phyloP scores from a whole-genome alignment of 1,284 basidiomycete genomes.

The Schizophyllum amplum region DNA sequence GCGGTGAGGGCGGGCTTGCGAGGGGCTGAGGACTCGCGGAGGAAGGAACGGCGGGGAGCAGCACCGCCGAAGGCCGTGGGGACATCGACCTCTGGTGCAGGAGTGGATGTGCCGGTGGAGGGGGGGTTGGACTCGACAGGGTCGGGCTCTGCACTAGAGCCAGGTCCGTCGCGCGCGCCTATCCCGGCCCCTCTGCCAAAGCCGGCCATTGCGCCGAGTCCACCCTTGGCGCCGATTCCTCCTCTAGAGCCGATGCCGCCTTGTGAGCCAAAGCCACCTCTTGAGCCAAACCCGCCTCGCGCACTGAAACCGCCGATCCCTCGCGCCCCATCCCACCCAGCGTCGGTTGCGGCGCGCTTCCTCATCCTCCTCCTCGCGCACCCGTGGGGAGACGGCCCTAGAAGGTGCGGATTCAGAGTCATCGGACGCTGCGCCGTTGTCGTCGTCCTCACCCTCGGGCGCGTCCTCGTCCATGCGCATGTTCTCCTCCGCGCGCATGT shows the following conservation, averaged over 20 bases:
- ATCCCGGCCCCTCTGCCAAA: slow-evolving; percentile 4
- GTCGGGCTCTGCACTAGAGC: not conserved
- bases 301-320: slow-evolving; percentile 19
- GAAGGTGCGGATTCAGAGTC: slow-evolving; percentile 31
- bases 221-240: slow-evolving; percentile 17
- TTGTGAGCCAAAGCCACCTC: slow-evolving; percentile 15
- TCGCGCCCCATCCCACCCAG: slow-evolving; percentile 40
- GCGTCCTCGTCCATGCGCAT: slow-evolving; percentile 24
- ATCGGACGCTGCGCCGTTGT: slow-evolving; percentile 31
- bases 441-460: slow-evolving; percentile 27
- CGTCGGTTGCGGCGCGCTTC: slow-evolving; percentile 17
- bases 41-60: slow-evolving; percentile 30
- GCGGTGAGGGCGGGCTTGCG: slow-evolving; percentile 44
- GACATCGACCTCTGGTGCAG: slow-evolving; percentile 19
- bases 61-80: slow-evolving; percentile 27
- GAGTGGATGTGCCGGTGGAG: slow-evolving; percentile 14
- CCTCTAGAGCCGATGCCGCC: slow-evolving; percentile 27
- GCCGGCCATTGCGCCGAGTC: slow-evolving; percentile 11
- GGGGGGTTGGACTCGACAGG: slow-evolving; percentile 13
- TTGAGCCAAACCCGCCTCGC: slow-evolving; percentile 14
- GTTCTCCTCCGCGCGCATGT: slow-evolving; percentile 34
- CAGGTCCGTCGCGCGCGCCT: slow-evolving; percentile 1
- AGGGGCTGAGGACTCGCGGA: slow-evolving; percentile 31
- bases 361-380: slow-evolving; percentile 43
- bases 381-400: slow-evolving; percentile 43